Conservation (phyloP, 257 asterid genomes). For the Rauvolfia tetraphylla region DNA sequence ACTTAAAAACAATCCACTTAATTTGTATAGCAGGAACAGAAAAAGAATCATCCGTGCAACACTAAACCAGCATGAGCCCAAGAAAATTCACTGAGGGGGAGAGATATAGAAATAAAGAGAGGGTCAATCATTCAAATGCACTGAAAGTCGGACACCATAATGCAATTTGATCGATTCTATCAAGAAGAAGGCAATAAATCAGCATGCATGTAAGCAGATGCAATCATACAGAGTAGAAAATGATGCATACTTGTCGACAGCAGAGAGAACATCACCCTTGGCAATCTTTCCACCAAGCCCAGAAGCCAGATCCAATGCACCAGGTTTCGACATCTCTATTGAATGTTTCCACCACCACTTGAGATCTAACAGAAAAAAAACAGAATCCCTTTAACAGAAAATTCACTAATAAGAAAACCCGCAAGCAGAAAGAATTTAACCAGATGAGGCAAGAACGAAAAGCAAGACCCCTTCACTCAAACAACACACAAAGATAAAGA, state of each 20-base stretch:
- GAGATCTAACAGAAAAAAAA: not conserved
- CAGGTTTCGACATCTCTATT: constrained; percentile 59
- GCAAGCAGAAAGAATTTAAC: not conserved
- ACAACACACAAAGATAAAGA: not conserved
- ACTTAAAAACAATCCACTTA: not conserved
- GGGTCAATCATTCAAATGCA: not conserved
- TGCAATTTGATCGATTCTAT: not conserved
- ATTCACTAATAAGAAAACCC: not conserved
- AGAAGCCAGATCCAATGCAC: constrained; percentile 84
- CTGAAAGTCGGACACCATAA: not conserved
- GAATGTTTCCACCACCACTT: not conserved
- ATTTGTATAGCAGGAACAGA: not conserved
- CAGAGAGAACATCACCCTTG: constrained; percentile 69
- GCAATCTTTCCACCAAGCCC: constrained; percentile 85
- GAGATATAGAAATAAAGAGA: not conserved
- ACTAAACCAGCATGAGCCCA: not conserved
- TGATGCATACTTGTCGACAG: constrained; percentile 61
- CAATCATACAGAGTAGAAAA: not conserved
- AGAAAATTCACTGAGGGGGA: not conserved
- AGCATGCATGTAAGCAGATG: constrained; percentile 5
- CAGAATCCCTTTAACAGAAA: not conserved
- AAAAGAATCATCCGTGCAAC: not conserved
- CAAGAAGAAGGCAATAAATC: not conserved
- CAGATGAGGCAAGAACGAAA: not conserved
- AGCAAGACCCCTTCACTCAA: not conserved